A percentile compares a stretch with the other conserved stretches of the same genome.
phyloP scores from a whole-genome alignment of 2,329 filamentous ascomycete genomes.

The Ploettnerulaceae sp. region DNA sequence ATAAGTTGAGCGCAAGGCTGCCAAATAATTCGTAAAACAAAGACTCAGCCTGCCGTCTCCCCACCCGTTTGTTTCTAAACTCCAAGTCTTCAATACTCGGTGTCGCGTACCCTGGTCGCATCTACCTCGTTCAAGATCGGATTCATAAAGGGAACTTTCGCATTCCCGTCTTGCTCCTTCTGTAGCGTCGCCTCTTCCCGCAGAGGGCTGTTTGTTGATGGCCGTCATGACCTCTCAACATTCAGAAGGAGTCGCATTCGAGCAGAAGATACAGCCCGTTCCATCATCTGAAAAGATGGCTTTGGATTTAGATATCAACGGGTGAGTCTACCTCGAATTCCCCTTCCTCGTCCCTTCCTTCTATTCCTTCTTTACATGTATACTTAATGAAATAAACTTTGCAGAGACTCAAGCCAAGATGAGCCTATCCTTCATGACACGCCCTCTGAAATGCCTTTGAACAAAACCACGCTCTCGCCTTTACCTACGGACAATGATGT shows the following conservation, averaged over 20 bases:
- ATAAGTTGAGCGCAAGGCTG: slow-evolving; percentile 19
- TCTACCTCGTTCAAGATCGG: slow-evolving; percentile 5
- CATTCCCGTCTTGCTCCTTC: not conserved
- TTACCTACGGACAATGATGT: slow-evolving; percentile 6
- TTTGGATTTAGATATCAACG: slow-evolving; percentile 50
- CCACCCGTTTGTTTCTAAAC: not conserved
- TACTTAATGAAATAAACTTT: slow-evolving; percentile 34
- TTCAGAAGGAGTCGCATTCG: slow-evolving; percentile 35
- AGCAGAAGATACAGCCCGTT: slow-evolving; percentile 47
- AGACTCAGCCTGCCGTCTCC: not conserved
- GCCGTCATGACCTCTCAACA: slow-evolving; percentile 49
- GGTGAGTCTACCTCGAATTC: slow-evolving; percentile 47
- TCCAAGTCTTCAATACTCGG: slow-evolving; percentile 6
- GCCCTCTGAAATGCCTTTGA: slow-evolving; percentile 19
- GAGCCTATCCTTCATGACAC: slow-evolving; percentile 27
- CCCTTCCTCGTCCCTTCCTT: slow-evolving; percentile 22
- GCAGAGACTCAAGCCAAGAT: slow-evolving; percentile 32
- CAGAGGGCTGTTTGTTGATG: slow-evolving; percentile 38
- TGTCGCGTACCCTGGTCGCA: slow-evolving; percentile 17
- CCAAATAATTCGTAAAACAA: slow-evolving; percentile 1
- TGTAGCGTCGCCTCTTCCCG: slow-evolving; percentile 18
- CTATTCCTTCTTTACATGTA: slow-evolving; percentile 10
- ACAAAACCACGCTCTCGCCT: slow-evolving; percentile 17
- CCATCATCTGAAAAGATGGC: slow-evolving; percentile 46
- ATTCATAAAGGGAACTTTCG: slow-evolving; percentile 6